These are phyloP conservation scores for Exophiala viscosa DNA, from an alignment of 2,329 filamentous ascomycete genomes.

Conservation along the genomic window DNA sequence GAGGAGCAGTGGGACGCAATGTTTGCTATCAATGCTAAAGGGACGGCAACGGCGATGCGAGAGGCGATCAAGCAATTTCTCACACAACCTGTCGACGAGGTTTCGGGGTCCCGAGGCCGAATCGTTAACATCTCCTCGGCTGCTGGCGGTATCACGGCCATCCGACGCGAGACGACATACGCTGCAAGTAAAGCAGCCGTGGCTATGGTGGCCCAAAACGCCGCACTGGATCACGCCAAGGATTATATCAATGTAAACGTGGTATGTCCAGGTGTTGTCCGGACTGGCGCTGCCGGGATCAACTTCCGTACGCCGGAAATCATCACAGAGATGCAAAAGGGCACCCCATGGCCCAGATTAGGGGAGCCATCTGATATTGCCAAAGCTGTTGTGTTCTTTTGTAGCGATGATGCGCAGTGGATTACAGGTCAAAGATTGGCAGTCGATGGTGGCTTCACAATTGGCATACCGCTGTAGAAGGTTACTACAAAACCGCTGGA, in stretches of 20 bases:
- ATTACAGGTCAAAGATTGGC: constrained; percentile 43
- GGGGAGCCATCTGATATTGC: constrained; percentile 36
- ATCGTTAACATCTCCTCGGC: constrained; percentile 51
- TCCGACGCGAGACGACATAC: constrained; percentile 32
- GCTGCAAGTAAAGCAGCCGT: constrained; percentile 48
- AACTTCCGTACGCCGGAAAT: constrained; percentile 4
- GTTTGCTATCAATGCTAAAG: constrained; percentile 57
- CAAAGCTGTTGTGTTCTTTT: constrained; percentile 42
- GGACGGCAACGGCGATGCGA: constrained; percentile 34
- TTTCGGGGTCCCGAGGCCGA: constrained; percentile 41
- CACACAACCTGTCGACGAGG: constrained; percentile 51
- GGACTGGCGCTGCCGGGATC: constrained; percentile 2
- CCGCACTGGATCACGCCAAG: constrained; percentile 42
- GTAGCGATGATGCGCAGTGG: constrained; percentile 45
- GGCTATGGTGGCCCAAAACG: constrained; percentile 42
- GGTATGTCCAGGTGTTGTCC: constrained; percentile 39
- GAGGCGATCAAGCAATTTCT: constrained; percentile 42
- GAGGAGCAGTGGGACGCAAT: constrained; percentile 50
- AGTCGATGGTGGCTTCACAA: constrained; percentile 45
- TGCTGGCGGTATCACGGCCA: constrained; percentile 2
- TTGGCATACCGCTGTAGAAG: constrained; percentile 9
- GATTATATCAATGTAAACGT: constrained; percentile 42
- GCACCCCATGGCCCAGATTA: constrained; percentile 20
- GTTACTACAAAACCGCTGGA: no score
- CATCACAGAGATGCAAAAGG: constrained; percentile 13